phyloP scores from a whole-genome alignment of 139 green algal genomes.

The Coelastrella sp. region DNA sequence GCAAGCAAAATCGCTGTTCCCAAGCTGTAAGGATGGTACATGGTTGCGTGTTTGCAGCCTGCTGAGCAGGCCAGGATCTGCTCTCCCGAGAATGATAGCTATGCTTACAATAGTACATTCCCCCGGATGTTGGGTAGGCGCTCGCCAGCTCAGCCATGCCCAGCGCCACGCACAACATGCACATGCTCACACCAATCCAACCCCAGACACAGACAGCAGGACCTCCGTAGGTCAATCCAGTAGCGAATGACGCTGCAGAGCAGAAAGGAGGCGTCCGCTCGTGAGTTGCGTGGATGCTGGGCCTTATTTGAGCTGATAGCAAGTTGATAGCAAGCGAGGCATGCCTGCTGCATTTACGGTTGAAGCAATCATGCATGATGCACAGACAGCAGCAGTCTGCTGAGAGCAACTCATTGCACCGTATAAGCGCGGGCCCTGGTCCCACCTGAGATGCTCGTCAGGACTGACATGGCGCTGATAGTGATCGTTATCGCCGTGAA shows the following conservation, averaged over 20 bases:
- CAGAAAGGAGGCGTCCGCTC: neutral
- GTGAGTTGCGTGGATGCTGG: too few relatives aligned
- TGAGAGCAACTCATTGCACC: neutral
- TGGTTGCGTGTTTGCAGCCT: too few relatives aligned
- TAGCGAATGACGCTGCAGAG: slow-evolving; percentile 47
- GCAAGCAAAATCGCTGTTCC: too few relatives aligned
- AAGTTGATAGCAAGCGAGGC: neutral
- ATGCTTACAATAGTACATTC: slow-evolving; percentile 53
- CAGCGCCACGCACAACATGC: slow-evolving; percentile 52
- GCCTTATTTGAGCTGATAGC: too few relatives aligned
- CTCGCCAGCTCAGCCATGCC: slow-evolving; percentile 57
- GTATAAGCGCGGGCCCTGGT: neutral
- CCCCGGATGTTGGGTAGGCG: slow-evolving; percentile 52
- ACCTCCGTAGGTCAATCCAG: slow-evolving; percentile 49
- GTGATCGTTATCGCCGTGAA: slow-evolving; percentile 31
- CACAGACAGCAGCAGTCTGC: neutral
- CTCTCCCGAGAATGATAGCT: neutral
- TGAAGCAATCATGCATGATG: neutral
- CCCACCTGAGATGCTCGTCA: slow-evolving; percentile 44
- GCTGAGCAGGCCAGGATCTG: neutral
- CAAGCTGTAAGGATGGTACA: too few relatives aligned
- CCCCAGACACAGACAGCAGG: slow-evolving; percentile 58
- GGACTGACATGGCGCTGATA: slow-evolving; percentile 36
- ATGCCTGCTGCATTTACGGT: too few relatives aligned
- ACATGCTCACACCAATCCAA: slow-evolving; percentile 41